Base-by-base conservation (phyloP, 345 rosid genomes). In the Brassica cretica region DNA sequence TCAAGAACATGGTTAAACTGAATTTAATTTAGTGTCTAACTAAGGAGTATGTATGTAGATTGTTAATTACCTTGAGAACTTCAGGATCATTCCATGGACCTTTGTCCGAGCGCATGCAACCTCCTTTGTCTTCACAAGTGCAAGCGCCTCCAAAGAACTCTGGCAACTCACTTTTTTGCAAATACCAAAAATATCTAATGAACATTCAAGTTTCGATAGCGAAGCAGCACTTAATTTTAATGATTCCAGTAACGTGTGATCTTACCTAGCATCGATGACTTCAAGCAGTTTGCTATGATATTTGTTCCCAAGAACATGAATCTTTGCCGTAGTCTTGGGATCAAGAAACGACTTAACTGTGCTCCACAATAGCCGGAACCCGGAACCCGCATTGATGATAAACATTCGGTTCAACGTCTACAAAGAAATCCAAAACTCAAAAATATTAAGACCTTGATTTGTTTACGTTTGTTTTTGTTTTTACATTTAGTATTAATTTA, bases 71-170 rank as follows among this genome's bases (percentile, higher is more conserved):
- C 93, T 93, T 96, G 74, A 91, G 81, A 69, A 96, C 85, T 55
- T 89, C 96, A 27, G 90, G 91, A 81, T 93, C 90, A 82, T 89
- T 93, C 99, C 99, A 96, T 55, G 99, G 99, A 74, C 99, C 99
- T 85, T 93, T 96, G 75, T 96, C 98, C 75, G 99, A 96, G 19
- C 86, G 87, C 83, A 96, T 93, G 79, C 99, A 96, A 70, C 99
- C 99, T 58, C 99, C 98, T 80, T 86, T 87, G 78, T 88, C 92
- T 66, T 91, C 89, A 81, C 99, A 96, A 37, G 89, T 88, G 80
- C 99, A 96, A 74, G 83, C 73, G 56, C 99, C 99, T 71, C 99
- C 99, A 77, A 96, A 82, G 85, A 90, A 91, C 41, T 91, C 97
- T 15, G 99, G 99, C 85, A 96, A 84, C 80, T 96, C 99, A 81